Conservation (phyloP, 108 stramenopile species). For the Hondaea fermentalgiana region DNA sequence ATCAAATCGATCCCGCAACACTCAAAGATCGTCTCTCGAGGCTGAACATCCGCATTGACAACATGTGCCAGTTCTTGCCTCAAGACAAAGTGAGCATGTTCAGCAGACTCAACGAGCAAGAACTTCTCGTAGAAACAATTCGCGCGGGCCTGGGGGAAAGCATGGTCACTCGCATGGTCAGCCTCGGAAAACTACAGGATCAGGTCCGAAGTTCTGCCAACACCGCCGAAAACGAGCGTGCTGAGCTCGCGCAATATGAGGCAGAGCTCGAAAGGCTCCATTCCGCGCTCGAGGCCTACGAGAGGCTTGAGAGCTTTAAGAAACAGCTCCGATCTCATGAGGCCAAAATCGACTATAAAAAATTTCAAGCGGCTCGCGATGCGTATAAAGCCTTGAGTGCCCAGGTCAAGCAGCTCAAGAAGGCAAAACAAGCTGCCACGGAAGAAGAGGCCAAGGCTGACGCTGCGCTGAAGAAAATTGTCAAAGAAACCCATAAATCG, state of each 20-base stretch:
- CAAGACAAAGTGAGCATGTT: constrained; percentile 88
- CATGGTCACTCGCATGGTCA: neutral
- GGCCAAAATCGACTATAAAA: neutral
- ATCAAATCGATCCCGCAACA: constrained; percentile 52
- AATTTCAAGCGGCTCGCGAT: neutral
- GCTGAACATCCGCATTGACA: constrained; percentile 75
- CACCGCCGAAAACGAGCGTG: neutral
- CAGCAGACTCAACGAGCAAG: constrained; percentile 52
- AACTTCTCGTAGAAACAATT: neutral
- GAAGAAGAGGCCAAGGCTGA: too few relatives aligned
- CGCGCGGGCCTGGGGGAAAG: neutral
- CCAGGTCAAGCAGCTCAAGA: too few relatives aligned
- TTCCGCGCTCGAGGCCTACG: neutral
- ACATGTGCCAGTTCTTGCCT: constrained; percentile 89
- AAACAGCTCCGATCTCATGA: neutral
- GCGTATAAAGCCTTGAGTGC: neutral
- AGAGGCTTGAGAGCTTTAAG: neutral
- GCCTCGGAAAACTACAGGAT: neutral
- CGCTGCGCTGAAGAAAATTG: too few relatives aligned
- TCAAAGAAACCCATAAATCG: too few relatives aligned
- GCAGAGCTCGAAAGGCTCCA: neutral
- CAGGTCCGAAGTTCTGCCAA: neutral
- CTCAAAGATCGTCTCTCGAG: constrained; percentile 33
- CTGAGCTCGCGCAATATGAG: neutral
- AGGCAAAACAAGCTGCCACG: too few relatives aligned